Evolutionary conservation across 2,329 filamentous ascomycete species (phyloP).

Genomic region (Ascocoryne sarcoides): DNA sequence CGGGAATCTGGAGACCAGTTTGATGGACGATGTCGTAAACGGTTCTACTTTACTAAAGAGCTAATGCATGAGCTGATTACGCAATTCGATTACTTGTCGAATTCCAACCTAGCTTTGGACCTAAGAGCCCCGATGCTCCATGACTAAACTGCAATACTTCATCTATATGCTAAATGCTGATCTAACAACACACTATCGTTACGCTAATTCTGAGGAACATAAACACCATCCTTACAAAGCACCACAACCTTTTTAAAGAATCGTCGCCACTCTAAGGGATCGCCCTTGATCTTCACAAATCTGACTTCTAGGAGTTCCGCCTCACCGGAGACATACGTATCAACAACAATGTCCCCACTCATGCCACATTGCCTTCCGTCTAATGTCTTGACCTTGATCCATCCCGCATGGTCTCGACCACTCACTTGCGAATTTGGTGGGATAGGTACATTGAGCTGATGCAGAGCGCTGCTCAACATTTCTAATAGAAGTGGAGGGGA

Average conservation of each 20-base stretch:
- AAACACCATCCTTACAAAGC: conserved; percentile 78
- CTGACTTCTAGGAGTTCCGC: conserved; percentile 70
- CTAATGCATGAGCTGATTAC: too few relatives aligned
- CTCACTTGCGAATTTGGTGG: conserved; percentile 35
- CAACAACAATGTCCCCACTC: conserved; percentile 67
- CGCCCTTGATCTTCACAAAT: conserved; percentile 91
- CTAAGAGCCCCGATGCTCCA: too few relatives aligned
- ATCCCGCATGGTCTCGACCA: conserved; percentile 44
- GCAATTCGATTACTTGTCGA: too few relatives aligned
- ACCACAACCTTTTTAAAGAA: conserved; percentile 96
- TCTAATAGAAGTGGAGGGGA: conserved; percentile 67
- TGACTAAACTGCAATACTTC: not conserved
- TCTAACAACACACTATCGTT: not conserved
- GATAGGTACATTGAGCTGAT: conserved; percentile 75
- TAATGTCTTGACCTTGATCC: conserved; percentile 64
- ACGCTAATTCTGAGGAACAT: conserved; percentile 36
- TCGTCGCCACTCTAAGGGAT: conserved; percentile 90
- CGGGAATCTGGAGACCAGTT: too few relatives aligned
- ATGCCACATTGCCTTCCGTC: conserved; percentile 65
- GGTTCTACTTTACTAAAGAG: too few relatives aligned
- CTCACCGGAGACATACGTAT: conserved; percentile 49
- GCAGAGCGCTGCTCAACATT: conserved; percentile 71
- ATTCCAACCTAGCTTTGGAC: too few relatives aligned
- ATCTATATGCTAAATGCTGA: not conserved
- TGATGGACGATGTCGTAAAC: too few relatives aligned